These are phyloP conservation scores for Brachypodium distachyon DNA, from an alignment of 202 grass and related monocot species.

Conservation along the genomic window DNA sequence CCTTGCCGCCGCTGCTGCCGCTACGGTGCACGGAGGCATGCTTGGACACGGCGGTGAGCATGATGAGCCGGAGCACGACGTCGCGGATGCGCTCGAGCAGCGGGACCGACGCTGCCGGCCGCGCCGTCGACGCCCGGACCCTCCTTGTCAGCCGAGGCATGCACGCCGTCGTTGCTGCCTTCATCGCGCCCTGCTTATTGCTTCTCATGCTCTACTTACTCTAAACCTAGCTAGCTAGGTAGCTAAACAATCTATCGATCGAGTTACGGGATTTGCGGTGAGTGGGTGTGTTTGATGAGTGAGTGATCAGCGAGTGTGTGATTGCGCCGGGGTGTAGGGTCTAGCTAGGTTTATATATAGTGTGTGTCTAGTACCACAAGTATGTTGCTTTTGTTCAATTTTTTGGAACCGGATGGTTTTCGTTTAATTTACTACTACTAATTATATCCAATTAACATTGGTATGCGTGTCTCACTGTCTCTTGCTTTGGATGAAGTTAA, in stretches of 20 bases:
- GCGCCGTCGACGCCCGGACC: conserved; percentile 31
- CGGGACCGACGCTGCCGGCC: conserved; percentile 36
- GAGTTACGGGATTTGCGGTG: neutral
- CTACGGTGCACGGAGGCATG: conserved; percentile 18
- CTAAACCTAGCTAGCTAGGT: too few species aligned
- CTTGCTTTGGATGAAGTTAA: neutral
- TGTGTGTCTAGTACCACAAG: neutral
- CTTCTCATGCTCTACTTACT: neutral
- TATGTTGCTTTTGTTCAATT: neutral
- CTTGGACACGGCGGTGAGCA: conserved; percentile 54
- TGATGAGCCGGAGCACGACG: conserved; percentile 55
- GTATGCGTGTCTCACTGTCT: neutral
- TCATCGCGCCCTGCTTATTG: conserved; percentile 5
- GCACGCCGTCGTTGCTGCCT: conserved; percentile 25
- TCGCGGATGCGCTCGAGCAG: conserved; percentile 63
- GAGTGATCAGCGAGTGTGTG: conserved; percentile 3
- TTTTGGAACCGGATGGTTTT: too few species aligned
- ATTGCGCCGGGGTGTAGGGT: neutral
- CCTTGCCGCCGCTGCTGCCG: conserved; percentile 1
- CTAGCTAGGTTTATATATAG: conserved; percentile 20
- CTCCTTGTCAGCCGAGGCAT: conserved; percentile 35
- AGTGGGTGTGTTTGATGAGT: neutral
- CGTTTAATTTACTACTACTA: too few species aligned
- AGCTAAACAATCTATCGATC: neutral
- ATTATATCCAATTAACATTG: neutral